These are phyloP conservation scores for Beauveria australis DNA, from an alignment of 2,329 filamentous ascomycete genomes.

Conservation along the genomic window DNA sequence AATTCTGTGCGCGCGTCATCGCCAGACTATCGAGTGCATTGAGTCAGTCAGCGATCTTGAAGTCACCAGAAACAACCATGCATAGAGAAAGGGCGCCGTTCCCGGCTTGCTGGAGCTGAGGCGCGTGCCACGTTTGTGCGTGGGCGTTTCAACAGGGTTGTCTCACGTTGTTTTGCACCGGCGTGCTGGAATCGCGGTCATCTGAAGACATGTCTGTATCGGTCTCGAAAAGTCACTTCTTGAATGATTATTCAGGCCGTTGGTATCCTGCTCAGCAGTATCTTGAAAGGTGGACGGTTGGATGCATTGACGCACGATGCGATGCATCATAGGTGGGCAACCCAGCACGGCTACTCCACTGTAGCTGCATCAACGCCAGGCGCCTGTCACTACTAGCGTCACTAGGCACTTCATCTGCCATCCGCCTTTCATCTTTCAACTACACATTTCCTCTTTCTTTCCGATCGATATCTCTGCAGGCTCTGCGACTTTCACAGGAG, in stretches of 20 bases:
- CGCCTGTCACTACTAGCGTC: not conserved
- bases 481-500: not conserved
- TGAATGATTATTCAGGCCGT: not conserved
- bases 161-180: constrained; percentile 29
- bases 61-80: too few relatives aligned
- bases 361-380: not conserved
- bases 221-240: not conserved
- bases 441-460: not conserved
- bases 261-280: not conserved
- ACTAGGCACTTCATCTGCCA: not conserved
- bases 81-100: not conserved
- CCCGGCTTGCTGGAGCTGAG: not conserved
- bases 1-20: constrained; percentile 55
- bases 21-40: not conserved
- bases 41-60: not conserved
- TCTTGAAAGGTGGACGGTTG: not conserved
- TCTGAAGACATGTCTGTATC: constrained; percentile 27
- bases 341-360: not conserved
- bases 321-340: not conserved
- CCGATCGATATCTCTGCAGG: not conserved
- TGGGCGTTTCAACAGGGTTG: not conserved
- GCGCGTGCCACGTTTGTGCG: not conserved
- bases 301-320: constrained; percentile 6
- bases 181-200: constrained; percentile 25
- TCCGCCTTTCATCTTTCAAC: not conserved